These are phyloP conservation scores for Vanilla planifolia DNA, from an alignment of 106 monocot genomes.

Conservation along the genomic window DNA sequence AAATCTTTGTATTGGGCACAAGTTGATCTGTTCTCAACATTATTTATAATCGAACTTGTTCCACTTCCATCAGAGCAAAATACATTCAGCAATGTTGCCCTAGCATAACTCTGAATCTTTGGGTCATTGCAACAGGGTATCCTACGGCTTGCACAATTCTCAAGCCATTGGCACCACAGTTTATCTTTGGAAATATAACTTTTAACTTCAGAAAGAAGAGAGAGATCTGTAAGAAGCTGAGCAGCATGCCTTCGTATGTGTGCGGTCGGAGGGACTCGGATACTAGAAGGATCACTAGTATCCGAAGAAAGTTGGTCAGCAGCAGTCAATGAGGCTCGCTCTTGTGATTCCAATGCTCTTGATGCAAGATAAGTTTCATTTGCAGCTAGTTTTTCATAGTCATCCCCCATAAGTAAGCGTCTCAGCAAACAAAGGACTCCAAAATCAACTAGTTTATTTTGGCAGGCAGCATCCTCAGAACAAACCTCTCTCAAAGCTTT, in stretches of 20 bases:
- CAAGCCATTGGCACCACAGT: conserved; percentile 79
- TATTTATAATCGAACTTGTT: conserved; percentile 7
- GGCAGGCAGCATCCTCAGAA: conserved; percentile 55
- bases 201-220: conserved; percentile 58
- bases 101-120: conserved; percentile 85
- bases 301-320: conserved; percentile 32
- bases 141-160: conserved; percentile 71
- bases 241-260: conserved; percentile 95
- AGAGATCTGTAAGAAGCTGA: conserved; percentile 68
- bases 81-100: conserved; percentile 67
- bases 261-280: conserved; percentile 82
- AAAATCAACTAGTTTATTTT: conserved; percentile 64
- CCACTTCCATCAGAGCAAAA: conserved; percentile 26
- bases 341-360: conserved; percentile 44
- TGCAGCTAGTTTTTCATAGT: conserved; percentile 91
- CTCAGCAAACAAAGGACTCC: conserved; percentile 74
- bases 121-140: conserved; percentile 64
- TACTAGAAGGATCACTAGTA: conserved; percentile 60
- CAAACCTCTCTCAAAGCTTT: conserved; percentile 90
- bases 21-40: conserved; percentile 14
- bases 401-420: conserved; percentile 78
- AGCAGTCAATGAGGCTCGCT: conserved; percentile 19
- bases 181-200: conserved; percentile 51
- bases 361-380: conserved; percentile 93
- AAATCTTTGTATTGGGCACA: conserved; percentile 68